Evolutionary conservation across 768 basidiomycete species (phyloP), one percentile per base, ranked within the genome.

Genomic region (Termitomyces sp.): DNA sequence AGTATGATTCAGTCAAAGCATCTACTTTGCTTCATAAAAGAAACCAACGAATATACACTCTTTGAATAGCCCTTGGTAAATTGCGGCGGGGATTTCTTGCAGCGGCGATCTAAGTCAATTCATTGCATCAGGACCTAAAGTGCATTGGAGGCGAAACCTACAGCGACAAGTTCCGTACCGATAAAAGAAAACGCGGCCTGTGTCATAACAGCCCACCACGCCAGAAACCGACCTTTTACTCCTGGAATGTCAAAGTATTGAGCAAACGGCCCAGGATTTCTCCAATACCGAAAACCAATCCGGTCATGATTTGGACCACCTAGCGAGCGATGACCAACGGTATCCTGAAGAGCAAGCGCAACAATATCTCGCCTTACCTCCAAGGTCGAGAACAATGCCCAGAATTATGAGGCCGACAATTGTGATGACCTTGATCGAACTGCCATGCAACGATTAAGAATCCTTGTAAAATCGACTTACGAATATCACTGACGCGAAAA

Each of bases 141-240:
- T 9, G 37, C 19, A 52, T 17, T 17, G 21, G 4, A 8, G 9
- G 31, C 21, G 41, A 37, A 31, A 19, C 75, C 82, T 63, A 74
- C 87, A 31, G 91, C 92, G 42, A 96, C 92, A 66, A 96, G 93
- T 71, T 97, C 95, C 4, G 94, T 95, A 17, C 95, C 95, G 58
- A 95, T 93, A 61, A 75, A 95, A 11, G 92, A 93, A 77, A 95
- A 97, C 11, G 92, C 93, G 4, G 95, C 95, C 62, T 95, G 89
- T 10, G 86, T 85, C 72, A 96, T 68, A 16, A 78, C 77, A 25
- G 76, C 76, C 77, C 76, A 80, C 69, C 73, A 82, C 10, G 77
- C 81, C 29, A 83, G 65, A 80, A 97, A 97, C 27, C 76, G 83
- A 12, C 93, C 94, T 62, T 81, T 82, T 2, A 81, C 57, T 4